A percentile compares a stretch with the other conserved stretches of the same genome.
Evolutionary conservation across 2,329 filamentous ascomycete species (phyloP).

Genomic region (Penicillium olsonii): DNA sequence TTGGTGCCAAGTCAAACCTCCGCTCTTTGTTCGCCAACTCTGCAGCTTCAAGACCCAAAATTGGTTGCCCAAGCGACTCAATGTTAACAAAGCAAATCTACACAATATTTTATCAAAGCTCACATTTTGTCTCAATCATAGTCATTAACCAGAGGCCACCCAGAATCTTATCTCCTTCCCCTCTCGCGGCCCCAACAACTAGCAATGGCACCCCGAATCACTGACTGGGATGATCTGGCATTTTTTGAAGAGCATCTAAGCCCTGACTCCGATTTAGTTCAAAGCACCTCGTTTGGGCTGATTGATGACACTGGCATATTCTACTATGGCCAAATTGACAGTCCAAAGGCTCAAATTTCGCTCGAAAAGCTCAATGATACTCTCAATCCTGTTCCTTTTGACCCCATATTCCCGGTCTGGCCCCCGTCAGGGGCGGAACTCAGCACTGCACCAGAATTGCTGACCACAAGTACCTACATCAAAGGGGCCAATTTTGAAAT

Average conservation of each 20-base stretch:
- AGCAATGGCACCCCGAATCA: constrained; percentile 1
- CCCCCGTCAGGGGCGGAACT: not conserved
- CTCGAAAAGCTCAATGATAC: not conserved
- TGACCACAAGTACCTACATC: not conserved
- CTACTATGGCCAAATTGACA: not conserved
- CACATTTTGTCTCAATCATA: too few species aligned
- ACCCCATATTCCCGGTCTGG: not conserved
- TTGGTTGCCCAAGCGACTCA: too few species aligned
- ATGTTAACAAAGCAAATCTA: too few species aligned
- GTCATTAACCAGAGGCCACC: too few species aligned
- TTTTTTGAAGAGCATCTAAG: too few species aligned
- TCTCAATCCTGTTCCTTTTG: not conserved
- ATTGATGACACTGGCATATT: not conserved
- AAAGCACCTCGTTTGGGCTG: not conserved
- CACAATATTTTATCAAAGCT: too few species aligned
- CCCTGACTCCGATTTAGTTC: too few species aligned
- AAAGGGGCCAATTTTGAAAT: too few species aligned
- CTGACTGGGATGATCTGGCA: not conserved
- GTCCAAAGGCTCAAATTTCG: not conserved
- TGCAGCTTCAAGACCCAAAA: too few species aligned
- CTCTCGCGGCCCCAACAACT: not conserved
- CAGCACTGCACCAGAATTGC: not conserved
- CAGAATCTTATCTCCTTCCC: not conserved
- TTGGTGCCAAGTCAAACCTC: too few species aligned
- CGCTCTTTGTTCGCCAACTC: too few species aligned